A percentile compares a stretch with the other conserved stretches of the same genome.
phyloP scores from a whole-genome alignment of 2,329 filamentous ascomycete species.

The Ophiosphaerella narmari region DNA sequence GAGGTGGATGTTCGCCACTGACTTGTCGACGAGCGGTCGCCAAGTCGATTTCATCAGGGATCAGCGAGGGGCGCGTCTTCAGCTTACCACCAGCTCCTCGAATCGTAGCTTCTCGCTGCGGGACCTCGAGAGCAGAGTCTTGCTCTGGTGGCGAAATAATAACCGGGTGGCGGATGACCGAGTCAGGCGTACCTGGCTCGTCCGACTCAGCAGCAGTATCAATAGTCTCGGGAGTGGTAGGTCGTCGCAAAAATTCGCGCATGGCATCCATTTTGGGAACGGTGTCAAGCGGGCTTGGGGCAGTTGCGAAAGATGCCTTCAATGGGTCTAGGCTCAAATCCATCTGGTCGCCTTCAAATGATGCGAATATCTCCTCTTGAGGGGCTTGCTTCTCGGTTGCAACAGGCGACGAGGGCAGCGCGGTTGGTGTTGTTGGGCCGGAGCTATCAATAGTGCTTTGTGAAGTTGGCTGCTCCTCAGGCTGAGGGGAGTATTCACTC shows the following conservation, averaged over 20 bases:
- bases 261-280: conserved; percentile 45
- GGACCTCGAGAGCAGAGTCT: conserved; percentile 67
- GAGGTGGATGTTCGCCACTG: conserved; percentile 69
- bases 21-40: conserved; percentile 83
- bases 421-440: conserved; percentile 54
- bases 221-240: conserved; percentile 55
- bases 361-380: conserved; percentile 52
- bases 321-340: conserved; percentile 61
- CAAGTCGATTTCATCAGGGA: conserved; percentile 85
- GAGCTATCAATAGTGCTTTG: conserved; percentile 47
- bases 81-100: conserved; percentile 84
- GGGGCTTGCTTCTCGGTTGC: conserved; percentile 36
- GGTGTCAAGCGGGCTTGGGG: conserved; percentile 35
- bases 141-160: conserved; percentile 42
- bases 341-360: conserved; percentile 58
- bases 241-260: conserved; percentile 50
- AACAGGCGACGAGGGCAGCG: conserved; percentile 30
- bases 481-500: conserved; percentile 59
- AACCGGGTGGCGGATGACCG: conserved; percentile 81
- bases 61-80: conserved; percentile 86
- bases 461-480: conserved; percentile 40
- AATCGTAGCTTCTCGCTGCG: conserved; percentile 84
- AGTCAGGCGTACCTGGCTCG: conserved; percentile 79
- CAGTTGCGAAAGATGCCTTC: conserved; percentile 49
- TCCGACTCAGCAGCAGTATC: conserved; percentile 54